A percentile compares a stretch with the other conserved stretches of the same genome.
Conservation (phyloP, 192 early-diverging fungal species). For the Backusella liffmaniae region DNA sequence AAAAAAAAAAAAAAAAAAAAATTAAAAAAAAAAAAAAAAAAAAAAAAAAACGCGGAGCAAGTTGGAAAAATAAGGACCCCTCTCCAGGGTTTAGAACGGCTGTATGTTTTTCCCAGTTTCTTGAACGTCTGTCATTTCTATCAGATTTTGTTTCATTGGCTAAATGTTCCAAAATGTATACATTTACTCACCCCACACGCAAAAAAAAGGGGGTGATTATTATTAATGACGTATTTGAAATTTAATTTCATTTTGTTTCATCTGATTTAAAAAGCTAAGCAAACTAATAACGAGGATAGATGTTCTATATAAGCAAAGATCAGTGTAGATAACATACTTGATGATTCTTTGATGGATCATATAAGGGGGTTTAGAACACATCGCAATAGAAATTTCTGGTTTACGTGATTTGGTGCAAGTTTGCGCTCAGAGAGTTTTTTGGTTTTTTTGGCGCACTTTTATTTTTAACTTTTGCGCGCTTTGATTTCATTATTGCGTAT, state of each 20-base stretch:
- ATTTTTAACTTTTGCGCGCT: no score
- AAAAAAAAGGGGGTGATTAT: not conserved
- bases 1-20: not conserved
- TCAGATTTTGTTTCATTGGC: not conserved
- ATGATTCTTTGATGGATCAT: no score
- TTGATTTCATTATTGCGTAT: no score
- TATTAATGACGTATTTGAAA: not conserved
- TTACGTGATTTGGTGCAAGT: no score
- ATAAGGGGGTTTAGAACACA: not conserved
- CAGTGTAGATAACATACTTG: no score
- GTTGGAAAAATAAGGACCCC: not conserved
- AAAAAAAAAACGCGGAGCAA: no score
- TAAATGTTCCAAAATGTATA: not conserved
- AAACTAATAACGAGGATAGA: no score
- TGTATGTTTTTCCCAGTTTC: not conserved
- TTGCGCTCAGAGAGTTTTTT: no score
- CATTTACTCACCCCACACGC: not conserved
- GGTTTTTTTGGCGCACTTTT: no score
- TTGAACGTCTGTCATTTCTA: not conserved
- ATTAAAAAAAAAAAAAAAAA: no score
- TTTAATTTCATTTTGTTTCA: not conserved
- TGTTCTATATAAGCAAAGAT: no score
- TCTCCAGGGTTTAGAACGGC: not conserved
- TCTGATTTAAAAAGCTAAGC: not conserved
- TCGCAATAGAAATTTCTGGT: not conserved